phyloP scores from a whole-genome alignment of 495 filamentous ascomycete species.

The Penicillium alfredii region DNA sequence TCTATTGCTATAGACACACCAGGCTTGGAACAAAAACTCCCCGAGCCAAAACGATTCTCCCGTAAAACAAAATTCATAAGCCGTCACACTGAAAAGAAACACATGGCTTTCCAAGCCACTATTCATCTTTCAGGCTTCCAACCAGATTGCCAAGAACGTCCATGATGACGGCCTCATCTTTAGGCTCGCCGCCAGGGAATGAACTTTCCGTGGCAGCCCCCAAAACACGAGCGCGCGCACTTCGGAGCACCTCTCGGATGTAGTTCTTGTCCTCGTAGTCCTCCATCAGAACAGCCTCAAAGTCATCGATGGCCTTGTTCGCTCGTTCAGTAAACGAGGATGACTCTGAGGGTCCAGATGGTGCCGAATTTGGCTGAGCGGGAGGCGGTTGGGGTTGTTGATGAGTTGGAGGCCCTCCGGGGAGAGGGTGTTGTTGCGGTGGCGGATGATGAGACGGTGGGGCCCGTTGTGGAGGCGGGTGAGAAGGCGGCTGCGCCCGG shows the following conservation, averaged over 20 bases:
- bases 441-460: conserved; percentile 19
- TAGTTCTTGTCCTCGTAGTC: conserved; percentile 48
- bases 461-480: conserved; percentile 20
- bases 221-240: conserved; percentile 41
- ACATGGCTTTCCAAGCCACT: too few relatives aligned
- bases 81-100: too few relatives aligned
- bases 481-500: conserved; percentile 12
- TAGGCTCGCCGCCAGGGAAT: conserved; percentile 44
- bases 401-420: conserved; percentile 11
- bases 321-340: conserved; percentile 43
- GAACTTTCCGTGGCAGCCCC: conserved; percentile 40
- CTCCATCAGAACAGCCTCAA: conserved; percentile 43
- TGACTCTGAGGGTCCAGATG: conserved; percentile 44
- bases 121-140: conserved; percentile 36
- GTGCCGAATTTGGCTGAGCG: conserved; percentile 24
- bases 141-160: conserved; percentile 40
- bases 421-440: conserved; percentile 14
- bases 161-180: conserved; percentile 43
- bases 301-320: conserved; percentile 46
- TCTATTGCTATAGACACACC: too few relatives aligned
- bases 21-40: too few relatives aligned
- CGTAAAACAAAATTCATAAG: conserved; percentile 1
- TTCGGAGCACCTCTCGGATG: conserved; percentile 45
- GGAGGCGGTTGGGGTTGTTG: conserved; percentile 22
- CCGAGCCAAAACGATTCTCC: background rate